phyloP scores from a whole-genome alignment of 257 asterid genomes.

The Salvia splendens region DNA sequence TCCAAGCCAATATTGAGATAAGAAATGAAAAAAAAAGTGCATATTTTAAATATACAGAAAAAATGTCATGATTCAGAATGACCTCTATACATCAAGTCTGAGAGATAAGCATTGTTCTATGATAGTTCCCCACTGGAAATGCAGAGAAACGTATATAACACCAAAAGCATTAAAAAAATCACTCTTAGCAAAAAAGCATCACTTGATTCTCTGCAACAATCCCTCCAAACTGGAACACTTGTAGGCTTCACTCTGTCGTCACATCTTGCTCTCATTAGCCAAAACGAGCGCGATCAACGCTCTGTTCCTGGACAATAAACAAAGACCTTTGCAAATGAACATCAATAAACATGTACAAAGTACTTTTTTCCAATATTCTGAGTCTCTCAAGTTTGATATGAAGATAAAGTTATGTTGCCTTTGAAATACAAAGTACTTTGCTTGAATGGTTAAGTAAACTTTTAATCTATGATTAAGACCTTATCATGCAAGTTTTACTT shows the following conservation, averaged over 20 bases:
- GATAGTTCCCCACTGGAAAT: neutral
- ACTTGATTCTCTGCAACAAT: slow-evolving; percentile 38
- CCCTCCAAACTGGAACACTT: slow-evolving; percentile 21
- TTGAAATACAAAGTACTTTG: neutral
- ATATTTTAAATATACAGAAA: neutral
- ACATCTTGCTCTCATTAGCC: slow-evolving; percentile 17
- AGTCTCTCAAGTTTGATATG: too few species aligned
- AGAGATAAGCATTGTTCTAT: slow-evolving; percentile 16
- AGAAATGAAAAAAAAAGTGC: neutral
- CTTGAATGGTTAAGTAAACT: too few species aligned
- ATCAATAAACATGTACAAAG: neutral
- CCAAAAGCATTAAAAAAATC: slow-evolving; percentile 5
- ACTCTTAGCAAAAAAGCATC: slow-evolving; percentile 39
- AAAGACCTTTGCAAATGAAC: neutral
- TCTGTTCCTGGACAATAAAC: neutral
- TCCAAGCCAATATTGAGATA: neutral
- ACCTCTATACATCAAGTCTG: slow-evolving; percentile 13
- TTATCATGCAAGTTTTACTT: neutral
- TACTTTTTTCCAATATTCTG: too few species aligned
- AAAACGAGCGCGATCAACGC: neutral
- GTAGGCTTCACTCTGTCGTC: slow-evolving; percentile 11
- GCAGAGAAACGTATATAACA: neutral
- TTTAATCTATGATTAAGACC: neutral
- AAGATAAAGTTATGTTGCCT: too few species aligned
- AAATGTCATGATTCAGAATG: neutral